Conservation (phyloP, 768 basidiomycete species). For the Galerina sulciceps region DNA sequence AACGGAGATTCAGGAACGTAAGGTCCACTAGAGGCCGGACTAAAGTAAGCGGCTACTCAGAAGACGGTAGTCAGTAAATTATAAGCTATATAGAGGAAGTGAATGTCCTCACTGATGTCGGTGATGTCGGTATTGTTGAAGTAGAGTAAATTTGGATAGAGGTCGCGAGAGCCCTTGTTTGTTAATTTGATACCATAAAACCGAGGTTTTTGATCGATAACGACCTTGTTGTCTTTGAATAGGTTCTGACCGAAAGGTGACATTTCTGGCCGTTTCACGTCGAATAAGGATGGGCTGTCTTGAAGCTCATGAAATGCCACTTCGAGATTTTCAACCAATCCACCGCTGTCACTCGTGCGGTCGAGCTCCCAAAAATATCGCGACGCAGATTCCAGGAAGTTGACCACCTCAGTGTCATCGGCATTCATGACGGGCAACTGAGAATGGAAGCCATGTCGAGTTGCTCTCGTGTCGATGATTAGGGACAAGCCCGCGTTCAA, state of each 20-base stretch:
- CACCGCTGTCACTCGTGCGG: background rate
- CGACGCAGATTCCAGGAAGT: background rate
- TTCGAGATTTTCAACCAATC: background rate
- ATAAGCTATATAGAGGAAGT: too few relatives aligned
- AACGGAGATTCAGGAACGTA: conserved; percentile 1
- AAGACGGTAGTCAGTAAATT: too few relatives aligned
- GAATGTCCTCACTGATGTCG: too few relatives aligned
- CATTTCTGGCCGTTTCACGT: too few relatives aligned
- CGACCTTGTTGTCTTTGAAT: too few relatives aligned
- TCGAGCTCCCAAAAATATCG: background rate
- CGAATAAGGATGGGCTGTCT: conserved; percentile 4
- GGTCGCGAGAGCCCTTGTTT: too few relatives aligned
- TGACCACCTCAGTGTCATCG: background rate
- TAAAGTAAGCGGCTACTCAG: background rate
- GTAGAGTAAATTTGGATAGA: too few relatives aligned
- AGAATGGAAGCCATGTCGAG: background rate
- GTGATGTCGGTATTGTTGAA: too few relatives aligned
- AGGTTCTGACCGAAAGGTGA: too few relatives aligned
- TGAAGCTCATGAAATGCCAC: background rate
- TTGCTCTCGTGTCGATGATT: background rate
- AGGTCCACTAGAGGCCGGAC: background rate
- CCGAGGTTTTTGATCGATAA: too few relatives aligned
- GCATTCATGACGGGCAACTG: background rate
- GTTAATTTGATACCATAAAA: too few relatives aligned
- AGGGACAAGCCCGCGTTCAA: background rate